These are phyloP conservation scores for Meyerozyma elateridarum DNA, from an alignment of 1,139 yeast species.

Conservation along the genomic window DNA sequence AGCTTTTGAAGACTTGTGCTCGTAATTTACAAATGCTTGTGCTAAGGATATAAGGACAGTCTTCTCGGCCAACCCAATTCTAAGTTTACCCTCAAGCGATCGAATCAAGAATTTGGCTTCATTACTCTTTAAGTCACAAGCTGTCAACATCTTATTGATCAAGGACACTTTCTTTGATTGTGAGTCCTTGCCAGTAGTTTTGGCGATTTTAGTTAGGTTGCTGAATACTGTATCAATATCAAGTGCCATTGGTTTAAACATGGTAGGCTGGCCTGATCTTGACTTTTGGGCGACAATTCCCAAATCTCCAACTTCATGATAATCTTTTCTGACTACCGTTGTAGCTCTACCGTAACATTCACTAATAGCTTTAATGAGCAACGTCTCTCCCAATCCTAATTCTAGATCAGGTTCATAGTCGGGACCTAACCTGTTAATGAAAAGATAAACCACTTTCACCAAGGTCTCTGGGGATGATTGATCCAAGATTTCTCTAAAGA, in stretches of 20 bases:
- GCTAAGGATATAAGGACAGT: constrained; percentile 81
- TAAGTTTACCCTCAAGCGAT: constrained; percentile 84
- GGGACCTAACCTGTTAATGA: constrained; percentile 87
- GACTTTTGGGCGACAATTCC: constrained; percentile 87
- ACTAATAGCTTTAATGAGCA: constrained; percentile 80
- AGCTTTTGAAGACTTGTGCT: constrained; percentile 23
- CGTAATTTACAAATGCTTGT: constrained; percentile 71
- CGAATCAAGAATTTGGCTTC: constrained; percentile 91
- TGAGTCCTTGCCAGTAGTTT: constrained; percentile 75
- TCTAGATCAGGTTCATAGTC: constrained; percentile 90
- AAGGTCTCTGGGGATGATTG: constrained; percentile 53
- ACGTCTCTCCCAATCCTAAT: constrained; percentile 86
- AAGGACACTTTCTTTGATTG: constrained; percentile 71
- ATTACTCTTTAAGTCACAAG: constrained; percentile 62
- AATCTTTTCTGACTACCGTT: constrained; percentile 67
- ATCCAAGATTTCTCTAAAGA: constrained; percentile 59
- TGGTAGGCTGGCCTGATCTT: constrained; percentile 79
- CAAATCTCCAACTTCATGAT: constrained; percentile 78
- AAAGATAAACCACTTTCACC: constrained; percentile 70
- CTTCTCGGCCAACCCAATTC: constrained; percentile 93
- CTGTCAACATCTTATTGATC: constrained; percentile 79
- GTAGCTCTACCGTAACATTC: constrained; percentile 84
- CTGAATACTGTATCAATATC: constrained; percentile 70
- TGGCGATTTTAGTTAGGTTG: constrained; percentile 73
- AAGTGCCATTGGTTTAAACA: constrained; percentile 87